A percentile compares a stretch with the other conserved stretches of the same genome.
phyloP scores from a whole-genome alignment of 352 stramenopile species.

The Phytophthora palmivora region DNA sequence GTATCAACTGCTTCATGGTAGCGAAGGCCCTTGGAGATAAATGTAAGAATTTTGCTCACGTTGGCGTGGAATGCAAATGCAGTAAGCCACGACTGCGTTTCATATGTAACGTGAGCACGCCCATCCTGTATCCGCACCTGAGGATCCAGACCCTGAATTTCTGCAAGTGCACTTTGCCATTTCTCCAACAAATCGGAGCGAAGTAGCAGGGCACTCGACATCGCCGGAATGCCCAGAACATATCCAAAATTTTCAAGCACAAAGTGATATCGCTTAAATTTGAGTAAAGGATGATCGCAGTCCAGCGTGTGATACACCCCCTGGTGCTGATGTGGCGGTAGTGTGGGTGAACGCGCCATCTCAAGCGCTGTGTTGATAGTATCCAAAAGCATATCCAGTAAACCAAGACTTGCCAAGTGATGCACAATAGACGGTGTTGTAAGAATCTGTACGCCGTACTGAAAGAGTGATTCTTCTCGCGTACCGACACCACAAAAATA shows the following conservation, averaged over 20 bases:
- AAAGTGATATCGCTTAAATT: conserved; percentile 94
- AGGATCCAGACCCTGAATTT: conserved; percentile 85
- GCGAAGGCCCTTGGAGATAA: conserved; percentile 69
- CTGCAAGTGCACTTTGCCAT: conserved; percentile 72
- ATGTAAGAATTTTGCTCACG: conserved; percentile 67
- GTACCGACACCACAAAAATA: conserved; percentile 93
- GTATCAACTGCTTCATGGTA: conserved; percentile 53
- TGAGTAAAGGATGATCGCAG: conserved; percentile 90
- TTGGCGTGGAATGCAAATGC: conserved; percentile 92
- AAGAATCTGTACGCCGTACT: conserved; percentile 94
- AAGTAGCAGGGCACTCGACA: conserved; percentile 68
- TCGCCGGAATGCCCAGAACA: conserved; percentile 92
- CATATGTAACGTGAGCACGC: conserved; percentile 94
- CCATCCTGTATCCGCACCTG: conserved; percentile 80
- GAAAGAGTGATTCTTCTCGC: conserved; percentile 88
- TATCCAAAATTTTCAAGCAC: conserved; percentile 95
- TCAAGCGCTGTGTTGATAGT: conserved; percentile 82
- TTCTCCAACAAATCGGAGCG: conserved; percentile 64
- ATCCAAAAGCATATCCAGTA: conserved; percentile 81
- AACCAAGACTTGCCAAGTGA: conserved; percentile 58
- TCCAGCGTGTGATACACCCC: conserved; percentile 73
- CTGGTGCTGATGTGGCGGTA: conserved; percentile 31
- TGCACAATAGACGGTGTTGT: conserved; percentile 92
- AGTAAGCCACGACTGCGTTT: conserved; percentile 93
- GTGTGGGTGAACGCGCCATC: conserved; percentile 54